These are phyloP conservation scores for Nicotiana otophora DNA, from an alignment of 257 asterid species.

Conservation along the genomic window DNA sequence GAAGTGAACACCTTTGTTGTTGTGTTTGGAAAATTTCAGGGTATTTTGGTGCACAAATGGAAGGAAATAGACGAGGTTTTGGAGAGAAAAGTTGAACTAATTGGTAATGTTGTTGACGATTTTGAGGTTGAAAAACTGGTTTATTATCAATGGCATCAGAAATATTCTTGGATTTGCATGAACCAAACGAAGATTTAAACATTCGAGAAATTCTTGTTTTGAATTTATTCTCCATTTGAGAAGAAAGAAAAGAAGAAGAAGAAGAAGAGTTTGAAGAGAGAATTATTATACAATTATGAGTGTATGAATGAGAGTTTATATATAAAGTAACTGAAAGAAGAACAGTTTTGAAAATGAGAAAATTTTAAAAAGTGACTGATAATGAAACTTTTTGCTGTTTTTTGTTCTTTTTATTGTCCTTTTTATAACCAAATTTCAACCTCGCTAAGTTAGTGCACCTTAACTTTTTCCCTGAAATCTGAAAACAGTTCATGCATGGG, in stretches of 20 bases:
- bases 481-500: not conserved
- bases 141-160: conserved; percentile 23
- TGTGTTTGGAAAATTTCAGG: not conserved
- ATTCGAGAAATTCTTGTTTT: conserved; percentile 36
- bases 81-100: conserved; percentile 22
- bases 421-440: not conserved
- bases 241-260: not conserved
- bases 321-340: not conserved
- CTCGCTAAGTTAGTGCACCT: not conserved
- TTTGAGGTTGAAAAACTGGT: conserved; percentile 9
- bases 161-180: conserved; percentile 46
- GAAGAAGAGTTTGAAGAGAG: not conserved
- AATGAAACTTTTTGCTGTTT: conserved; percentile 6
- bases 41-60: conserved; percentile 8
- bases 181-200: conserved; percentile 34
- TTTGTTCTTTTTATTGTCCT: conserved; percentile 8
- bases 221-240: conserved; percentile 33
- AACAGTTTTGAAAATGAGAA: not conserved
- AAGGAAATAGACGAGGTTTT: conserved; percentile 14
- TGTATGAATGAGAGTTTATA: not conserved
- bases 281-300: conserved; percentile 11
- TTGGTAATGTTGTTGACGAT: not conserved
- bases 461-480: not conserved
- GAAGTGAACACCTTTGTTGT: not conserved
- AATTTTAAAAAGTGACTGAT: not conserved